Evolutionary conservation across 139 green algal genomes (phyloP).

Genomic region (Astrephomene gubernaculifera): DNA sequence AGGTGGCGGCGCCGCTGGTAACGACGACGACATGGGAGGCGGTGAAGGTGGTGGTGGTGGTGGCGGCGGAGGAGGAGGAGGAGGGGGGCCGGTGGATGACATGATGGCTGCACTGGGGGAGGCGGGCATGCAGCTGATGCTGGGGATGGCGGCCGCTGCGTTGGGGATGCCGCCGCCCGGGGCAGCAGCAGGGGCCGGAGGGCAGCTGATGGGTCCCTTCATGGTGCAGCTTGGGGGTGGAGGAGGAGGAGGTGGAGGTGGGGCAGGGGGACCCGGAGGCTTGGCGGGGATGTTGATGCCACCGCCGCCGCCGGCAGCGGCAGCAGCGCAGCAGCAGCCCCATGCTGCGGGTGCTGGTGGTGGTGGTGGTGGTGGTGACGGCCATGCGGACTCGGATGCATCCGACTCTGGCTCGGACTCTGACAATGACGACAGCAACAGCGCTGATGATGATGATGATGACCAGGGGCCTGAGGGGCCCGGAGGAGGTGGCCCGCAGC

Average conservation of each 20-base stretch:
- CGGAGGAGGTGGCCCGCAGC: not conserved
- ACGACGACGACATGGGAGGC: not conserved
- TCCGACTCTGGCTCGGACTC: too few species aligned
- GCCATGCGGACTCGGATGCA: not conserved
- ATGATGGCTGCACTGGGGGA: not conserved
- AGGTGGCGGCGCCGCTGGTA: not conserved
- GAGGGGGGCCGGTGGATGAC: not conserved
- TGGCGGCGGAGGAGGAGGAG: not conserved
- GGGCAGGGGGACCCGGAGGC: too few species aligned
- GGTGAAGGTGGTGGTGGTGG: not conserved
- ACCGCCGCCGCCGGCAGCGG: not conserved
- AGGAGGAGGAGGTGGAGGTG: not conserved
- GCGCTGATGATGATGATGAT: not conserved
- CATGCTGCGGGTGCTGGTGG: not conserved
- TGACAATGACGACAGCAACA: not conserved
- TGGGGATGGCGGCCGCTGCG: slow-evolving; percentile 8
- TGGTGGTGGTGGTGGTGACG: not conserved
- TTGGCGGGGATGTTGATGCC: not conserved
- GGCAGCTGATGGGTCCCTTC: not conserved
- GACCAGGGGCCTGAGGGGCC: not conserved
- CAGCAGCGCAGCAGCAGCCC: not conserved
- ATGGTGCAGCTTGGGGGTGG: too few species aligned
- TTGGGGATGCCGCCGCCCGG: slow-evolving; percentile 8
- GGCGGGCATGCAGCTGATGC: slow-evolving; percentile 27
- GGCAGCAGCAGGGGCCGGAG: not conserved